Base-by-base conservation (phyloP, 805 yeast genomes). In the Candida cerambycidarum region DNA sequence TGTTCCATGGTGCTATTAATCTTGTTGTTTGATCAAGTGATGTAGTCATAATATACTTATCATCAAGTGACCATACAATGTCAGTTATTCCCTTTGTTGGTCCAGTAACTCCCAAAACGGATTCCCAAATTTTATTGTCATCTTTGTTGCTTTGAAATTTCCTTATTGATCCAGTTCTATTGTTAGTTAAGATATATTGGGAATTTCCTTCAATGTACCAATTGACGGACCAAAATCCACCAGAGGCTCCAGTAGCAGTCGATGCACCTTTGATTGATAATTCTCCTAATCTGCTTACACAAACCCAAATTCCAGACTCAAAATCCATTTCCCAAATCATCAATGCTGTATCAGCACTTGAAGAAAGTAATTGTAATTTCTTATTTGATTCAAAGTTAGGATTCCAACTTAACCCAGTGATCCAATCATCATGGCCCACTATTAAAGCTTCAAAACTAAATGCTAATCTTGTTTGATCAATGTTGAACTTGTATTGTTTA, bases 341-440 rank as follows among this genome's bases (percentile, higher is more conserved):
- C 38, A 92, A 68, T 0, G 96, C 86, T 0, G 97, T 85, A 60
- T 95, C 99, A 0, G 97, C 92, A 33, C 96, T 86, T 0, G 96
- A 81, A 0, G 97, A 88, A 30, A 93, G 63, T 24, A 93, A 68
- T 48, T 77, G 78, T 25, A 79, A 56, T 41, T 77, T 73, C 5
- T 67, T 59, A 4, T 40, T 27, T 11, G 42, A 11, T 6, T 31
- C 35, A 25, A 50, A 41, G 1, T 54, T 43, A 3, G 87, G 83
- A 56, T 84, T 87, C 98, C 99, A 93, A 42, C 75, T 69, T 36
- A 93, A 69, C 8, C 88, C 80, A 2, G 92, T 80, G 18, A 95
- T 83, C 99, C 99, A 93, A 61, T 93, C 99, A 59, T 93, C 99
- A 63, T 93, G 99, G 6, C 99, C 99, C 85, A 93, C 83, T 18